These are phyloP conservation scores for Apiotrichum veenhuisii DNA, from an alignment of 1,284 basidiomycete genomes.

Conservation along the genomic window DNA sequence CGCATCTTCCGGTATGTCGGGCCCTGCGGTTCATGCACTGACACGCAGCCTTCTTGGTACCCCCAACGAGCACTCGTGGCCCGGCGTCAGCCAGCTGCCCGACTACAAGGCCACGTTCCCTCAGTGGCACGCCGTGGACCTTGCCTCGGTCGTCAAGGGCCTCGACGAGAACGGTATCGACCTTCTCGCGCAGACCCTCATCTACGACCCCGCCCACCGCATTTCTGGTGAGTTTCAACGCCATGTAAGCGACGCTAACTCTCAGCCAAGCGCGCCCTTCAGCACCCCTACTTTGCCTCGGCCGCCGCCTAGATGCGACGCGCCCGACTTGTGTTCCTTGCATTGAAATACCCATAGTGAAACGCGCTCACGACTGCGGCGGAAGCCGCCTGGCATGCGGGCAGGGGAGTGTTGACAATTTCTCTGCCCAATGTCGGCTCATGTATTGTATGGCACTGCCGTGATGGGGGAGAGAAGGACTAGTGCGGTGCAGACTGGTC, in stretches of 20 bases:
- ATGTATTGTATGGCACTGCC: conserved; percentile 7
- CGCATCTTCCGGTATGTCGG: conserved; percentile 73
- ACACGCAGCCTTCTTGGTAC: conserved; percentile 68
- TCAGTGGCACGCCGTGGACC: conserved; percentile 69
- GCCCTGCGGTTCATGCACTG: conserved; percentile 48
- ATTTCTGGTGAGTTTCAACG: conserved; percentile 58
- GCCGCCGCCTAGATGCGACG: conserved; percentile 3
- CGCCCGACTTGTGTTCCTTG: neutral
- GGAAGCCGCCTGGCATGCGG: neutral
- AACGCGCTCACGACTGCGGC: conserved; percentile 2
- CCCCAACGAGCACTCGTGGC: conserved; percentile 90
- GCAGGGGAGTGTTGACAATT: neutral
- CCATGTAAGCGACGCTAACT: neutral
- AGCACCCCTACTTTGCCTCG: conserved; percentile 69
- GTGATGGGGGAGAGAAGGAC: neutral
- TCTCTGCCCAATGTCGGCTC: neutral
- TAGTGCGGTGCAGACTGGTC: neutral
- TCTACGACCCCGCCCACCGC: conserved; percentile 89
- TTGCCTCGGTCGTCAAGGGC: conserved; percentile 63
- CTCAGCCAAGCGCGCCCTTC: conserved; percentile 75
- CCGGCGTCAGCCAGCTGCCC: conserved; percentile 79
- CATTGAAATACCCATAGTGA: conserved; percentile 7
- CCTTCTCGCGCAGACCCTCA: conserved; percentile 73
- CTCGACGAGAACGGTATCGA: conserved; percentile 72
- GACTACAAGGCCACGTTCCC: conserved; percentile 98